Evolutionary conservation across 2,329 filamentous ascomycete species (phyloP).

Genomic region (Colletotrichum zoysiae): DNA sequence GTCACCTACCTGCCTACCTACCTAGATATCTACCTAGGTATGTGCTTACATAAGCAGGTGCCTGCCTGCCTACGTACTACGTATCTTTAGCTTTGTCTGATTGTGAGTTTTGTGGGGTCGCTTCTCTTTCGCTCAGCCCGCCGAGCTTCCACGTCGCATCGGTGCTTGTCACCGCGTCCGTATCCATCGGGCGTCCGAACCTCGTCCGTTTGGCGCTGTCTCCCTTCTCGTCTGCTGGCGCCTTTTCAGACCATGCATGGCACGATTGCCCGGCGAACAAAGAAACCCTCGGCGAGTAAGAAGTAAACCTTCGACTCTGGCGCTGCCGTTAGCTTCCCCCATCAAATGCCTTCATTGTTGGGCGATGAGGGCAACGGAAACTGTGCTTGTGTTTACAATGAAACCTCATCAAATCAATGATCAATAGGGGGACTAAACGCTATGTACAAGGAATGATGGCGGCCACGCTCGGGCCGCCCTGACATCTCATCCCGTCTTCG

Average conservation of each 20-base stretch:
- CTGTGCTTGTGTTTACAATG: background rate
- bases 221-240: too few relatives aligned
- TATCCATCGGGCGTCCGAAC: background rate
- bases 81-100: background rate
- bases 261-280: background rate
- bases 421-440: background rate
- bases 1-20: too few relatives aligned
- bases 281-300: background rate
- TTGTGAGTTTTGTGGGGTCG: background rate
- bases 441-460: slow-evolving; percentile 16
- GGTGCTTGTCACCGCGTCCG: background rate
- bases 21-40: too few relatives aligned
- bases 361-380: background rate
- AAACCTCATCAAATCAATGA: background rate
- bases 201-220: background rate
- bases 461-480: slow-evolving; percentile 33
- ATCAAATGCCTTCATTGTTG: background rate
- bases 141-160: background rate
- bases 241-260: background rate
- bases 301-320: slow-evolving; percentile 1
- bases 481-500: slow-evolving; percentile 19
- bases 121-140: background rate
- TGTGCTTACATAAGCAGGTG: too few relatives aligned
- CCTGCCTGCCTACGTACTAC: too few relatives aligned
- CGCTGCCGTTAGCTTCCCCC: background rate